phyloP scores from a whole-genome alignment of 371 early-diverging fungal genomes.

The Mucor velutinosus region DNA sequence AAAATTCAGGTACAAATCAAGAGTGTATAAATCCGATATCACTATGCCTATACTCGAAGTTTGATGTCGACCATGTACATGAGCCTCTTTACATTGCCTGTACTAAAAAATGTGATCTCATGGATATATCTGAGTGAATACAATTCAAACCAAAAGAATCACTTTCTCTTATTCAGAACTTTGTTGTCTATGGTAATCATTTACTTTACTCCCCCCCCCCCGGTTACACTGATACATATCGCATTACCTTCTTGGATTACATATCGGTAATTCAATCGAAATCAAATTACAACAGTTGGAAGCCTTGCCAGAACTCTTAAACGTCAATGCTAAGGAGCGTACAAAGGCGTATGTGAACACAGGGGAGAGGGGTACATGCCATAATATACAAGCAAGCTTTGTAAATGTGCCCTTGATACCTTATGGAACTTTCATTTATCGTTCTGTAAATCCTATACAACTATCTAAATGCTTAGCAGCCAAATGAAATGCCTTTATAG shows the following conservation, averaged over 20 bases:
- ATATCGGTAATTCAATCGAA: not conserved
- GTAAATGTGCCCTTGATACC: too few species aligned
- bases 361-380: not conserved
- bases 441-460: too few species aligned
- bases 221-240: not conserved
- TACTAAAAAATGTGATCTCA: not conserved
- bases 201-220: not conserved
- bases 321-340: not conserved
- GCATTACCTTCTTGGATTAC: not conserved
- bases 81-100: not conserved
- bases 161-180: not conserved
- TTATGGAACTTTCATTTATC: too few species aligned
- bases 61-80: not conserved
- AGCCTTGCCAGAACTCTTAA: not conserved
- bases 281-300: not conserved
- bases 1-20: not conserved
- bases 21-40: not conserved
- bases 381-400: not conserved
- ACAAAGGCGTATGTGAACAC: not conserved
- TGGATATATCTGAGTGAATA: not conserved
- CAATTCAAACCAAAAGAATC: not conserved
- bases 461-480: not conserved
- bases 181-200: not conserved
- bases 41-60: not conserved
- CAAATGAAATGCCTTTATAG: not conserved